Conservation (phyloP, 306 rosid genomes). For the Spatholobus suberectus region DNA sequence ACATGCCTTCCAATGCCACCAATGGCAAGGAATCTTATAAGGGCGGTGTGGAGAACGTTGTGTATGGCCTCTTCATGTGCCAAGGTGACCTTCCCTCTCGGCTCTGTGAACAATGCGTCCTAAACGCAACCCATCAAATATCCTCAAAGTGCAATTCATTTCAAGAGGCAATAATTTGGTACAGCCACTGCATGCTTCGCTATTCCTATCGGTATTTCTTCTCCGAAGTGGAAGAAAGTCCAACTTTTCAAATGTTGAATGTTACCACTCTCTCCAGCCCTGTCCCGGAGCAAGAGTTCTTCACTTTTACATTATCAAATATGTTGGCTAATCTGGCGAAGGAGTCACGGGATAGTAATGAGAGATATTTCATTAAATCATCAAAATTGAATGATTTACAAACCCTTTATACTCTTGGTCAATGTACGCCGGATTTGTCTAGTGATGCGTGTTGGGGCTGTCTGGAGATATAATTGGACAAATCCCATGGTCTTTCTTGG, state of each 20-base stretch:
- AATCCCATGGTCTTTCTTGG: background rate
- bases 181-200: background rate
- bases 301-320: background rate
- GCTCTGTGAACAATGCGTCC: background rate
- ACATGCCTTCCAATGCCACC: background rate
- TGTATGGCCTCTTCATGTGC: background rate
- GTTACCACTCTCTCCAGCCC: background rate
- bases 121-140: background rate
- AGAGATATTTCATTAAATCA: background rate
- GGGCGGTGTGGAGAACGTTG: background rate
- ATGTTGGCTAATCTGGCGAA: background rate
- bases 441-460: background rate
- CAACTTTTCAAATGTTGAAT: background rate
- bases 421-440: conserved; percentile 10
- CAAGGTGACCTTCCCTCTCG: background rate
- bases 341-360: background rate
- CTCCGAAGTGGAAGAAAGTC: background rate
- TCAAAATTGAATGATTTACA: background rate
- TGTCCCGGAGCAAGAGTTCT: background rate
- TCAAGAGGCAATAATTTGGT: background rate
- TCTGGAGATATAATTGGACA: background rate
- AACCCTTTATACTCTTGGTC: background rate
- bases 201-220: background rate
- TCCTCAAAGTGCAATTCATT: background rate
- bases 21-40: background rate